Base-by-base conservation (phyloP, 768 basidiomycete species). In the Panellus pusillus region DNA sequence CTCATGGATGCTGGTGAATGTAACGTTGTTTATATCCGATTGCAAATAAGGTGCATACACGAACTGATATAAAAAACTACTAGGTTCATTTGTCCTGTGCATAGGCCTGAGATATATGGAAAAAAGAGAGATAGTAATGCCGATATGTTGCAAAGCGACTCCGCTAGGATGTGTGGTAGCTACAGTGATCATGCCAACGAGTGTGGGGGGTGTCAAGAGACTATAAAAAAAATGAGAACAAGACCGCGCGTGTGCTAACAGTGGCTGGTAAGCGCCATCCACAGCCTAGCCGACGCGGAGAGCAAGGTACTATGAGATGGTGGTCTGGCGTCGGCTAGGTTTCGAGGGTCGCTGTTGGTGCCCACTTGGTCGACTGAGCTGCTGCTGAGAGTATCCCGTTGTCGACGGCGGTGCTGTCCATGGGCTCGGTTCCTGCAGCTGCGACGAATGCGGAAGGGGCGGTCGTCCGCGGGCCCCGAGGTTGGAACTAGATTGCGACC, bases 371-470 rank as follows among this genome's bases (percentile, higher is more conserved):
- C 29, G 43, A 42, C 40, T 57, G 31, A 61, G 55, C 47, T 61
- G 59, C 35, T 60, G 59, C 36, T 60, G 59, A 38, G 59, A 61
- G 37, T 61, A 61, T 9, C 55, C 56, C 6, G 52, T 61, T 15
- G 52, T 47, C 36, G 56, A 52, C 24, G 77, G 77, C 20, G 74
- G 60, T 12, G 75, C 73, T 3, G 74, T 74, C 77, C 76, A 80
- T 2, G 75, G 73, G 57, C 66, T 78, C 0, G 70, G 70, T 2
- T 56, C 59, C 17, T 71, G 73, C 31, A 60, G 44, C 31, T 66
- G 67, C 12, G 64, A 68, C 15, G 62, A 57, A 27, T 63, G 50
- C 15, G 66, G 60, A 12, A 59, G 32, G 4, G 63, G 62, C 1
- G 73, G 62, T 39, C 70, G 63, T 14, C 72, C 71, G n/a, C 58